A percentile compares a stretch with the other conserved stretches of the same genome.
These are phyloP conservation scores for Phytopythium delawarense DNA, from an alignment of 352 stramenopile species.

Conservation along the genomic window DNA sequence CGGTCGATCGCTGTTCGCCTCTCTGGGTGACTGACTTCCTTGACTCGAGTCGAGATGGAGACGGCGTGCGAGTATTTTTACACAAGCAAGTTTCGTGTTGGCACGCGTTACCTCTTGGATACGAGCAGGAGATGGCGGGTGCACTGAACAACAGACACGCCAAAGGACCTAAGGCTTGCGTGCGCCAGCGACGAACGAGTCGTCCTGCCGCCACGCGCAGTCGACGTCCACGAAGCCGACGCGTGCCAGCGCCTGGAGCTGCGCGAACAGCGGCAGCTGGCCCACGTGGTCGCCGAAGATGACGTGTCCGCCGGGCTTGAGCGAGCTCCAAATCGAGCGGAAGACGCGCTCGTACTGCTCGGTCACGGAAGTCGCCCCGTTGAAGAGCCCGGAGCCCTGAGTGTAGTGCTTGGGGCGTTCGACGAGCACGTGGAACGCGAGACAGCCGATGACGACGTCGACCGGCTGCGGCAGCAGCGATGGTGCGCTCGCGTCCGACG, in stretches of 20 bases:
- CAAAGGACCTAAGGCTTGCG: slow-evolving; percentile 16
- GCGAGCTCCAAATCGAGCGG: slow-evolving; percentile 37
- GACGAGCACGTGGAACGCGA: slow-evolving; percentile 65
- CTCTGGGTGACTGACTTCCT: too few species aligned
- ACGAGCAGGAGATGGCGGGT: neutral
- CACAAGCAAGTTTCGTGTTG: neutral
- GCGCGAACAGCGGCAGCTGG: slow-evolving; percentile 54
- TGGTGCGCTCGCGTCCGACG: slow-evolving; percentile 13
- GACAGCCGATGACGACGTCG: slow-evolving; percentile 56
- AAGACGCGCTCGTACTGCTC: slow-evolving; percentile 55
- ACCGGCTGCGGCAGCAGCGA: slow-evolving; percentile 23
- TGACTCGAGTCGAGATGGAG: neutral
- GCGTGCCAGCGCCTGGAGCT: slow-evolving; percentile 48
- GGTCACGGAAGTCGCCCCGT: slow-evolving; percentile 12
- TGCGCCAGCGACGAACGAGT: slow-evolving; percentile 70
- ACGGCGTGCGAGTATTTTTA: neutral
- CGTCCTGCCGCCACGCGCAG: slow-evolving; percentile 65
- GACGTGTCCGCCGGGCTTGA: slow-evolving; percentile 60
- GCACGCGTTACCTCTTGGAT: neutral
- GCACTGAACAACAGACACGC: neutral
- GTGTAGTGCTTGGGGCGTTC: slow-evolving; percentile 54
- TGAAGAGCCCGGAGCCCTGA: neutral
- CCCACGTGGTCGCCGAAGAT: slow-evolving; percentile 74
- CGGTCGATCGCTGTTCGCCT: neutral
- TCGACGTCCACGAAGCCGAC: slow-evolving; percentile 74